Conservation (phyloP, 495 filamentous ascomycete genomes). For the Aspergillus egyptiacus region DNA sequence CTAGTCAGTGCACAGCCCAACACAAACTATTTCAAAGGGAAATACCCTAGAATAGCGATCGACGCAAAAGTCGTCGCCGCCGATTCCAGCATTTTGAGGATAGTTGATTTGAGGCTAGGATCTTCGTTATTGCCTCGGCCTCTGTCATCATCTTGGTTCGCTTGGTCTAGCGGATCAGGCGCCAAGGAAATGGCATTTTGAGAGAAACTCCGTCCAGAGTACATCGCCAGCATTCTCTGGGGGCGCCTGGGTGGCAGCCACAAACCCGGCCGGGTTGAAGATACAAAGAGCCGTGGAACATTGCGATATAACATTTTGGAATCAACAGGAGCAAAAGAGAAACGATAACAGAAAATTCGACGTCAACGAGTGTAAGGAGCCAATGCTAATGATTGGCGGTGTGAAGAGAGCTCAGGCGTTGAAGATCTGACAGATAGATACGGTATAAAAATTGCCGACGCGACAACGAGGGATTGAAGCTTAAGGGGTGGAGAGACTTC, state of each 20-base stretch:
- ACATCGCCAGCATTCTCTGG: conserved; percentile 4
- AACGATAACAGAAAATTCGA: background rate
- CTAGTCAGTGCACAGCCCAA: conserved; percentile 16
- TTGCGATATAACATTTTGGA: conserved; percentile 19
- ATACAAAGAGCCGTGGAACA: conserved; percentile 19
- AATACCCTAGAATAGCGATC: conserved; percentile 70
- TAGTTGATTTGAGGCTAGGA: conserved; percentile 39
- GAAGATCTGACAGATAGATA: background rate
- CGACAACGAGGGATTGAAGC: background rate
- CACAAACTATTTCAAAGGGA: background rate
- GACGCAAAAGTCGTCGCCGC: conserved; percentile 85
- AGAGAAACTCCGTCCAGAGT: conserved; percentile 27
- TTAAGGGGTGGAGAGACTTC: background rate
- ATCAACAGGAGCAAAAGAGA: background rate
- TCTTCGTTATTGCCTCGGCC: conserved; percentile 27
- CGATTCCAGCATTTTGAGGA: conserved; percentile 77
- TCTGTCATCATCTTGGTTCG: conserved; percentile 26
- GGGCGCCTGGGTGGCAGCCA: conserved; percentile 12
- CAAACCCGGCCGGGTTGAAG: conserved; percentile 19
- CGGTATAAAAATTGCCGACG: background rate
- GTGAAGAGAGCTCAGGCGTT: background rate
- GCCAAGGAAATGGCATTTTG: conserved; percentile 22
- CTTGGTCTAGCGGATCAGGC: conserved; percentile 32
- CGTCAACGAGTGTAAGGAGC: background rate
- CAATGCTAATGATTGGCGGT: background rate